Conservation (phyloP, 768 basidiomycete genomes). For the Xanthoconium purpureum region DNA sequence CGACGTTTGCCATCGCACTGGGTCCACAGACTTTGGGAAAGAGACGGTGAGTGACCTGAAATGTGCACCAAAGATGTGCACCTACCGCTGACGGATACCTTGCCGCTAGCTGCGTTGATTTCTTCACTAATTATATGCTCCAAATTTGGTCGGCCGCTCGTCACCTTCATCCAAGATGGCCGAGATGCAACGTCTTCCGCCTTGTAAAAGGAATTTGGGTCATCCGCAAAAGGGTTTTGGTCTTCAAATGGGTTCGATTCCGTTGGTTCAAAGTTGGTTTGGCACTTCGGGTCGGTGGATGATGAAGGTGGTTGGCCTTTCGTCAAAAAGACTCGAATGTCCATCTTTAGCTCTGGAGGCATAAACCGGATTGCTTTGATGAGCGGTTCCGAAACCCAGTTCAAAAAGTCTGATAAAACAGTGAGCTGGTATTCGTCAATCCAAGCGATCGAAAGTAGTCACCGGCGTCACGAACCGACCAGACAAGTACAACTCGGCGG, state of each 20-base stretch:
- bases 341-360: constrained; percentile 14
- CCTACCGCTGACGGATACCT: constrained; percentile 45
- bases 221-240: background rate
- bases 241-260: background rate
- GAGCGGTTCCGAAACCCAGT: constrained; percentile 13
- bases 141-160: constrained; percentile 42
- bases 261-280: constrained; percentile 2
- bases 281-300: background rate
- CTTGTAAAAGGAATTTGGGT: background rate
- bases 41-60: background rate
- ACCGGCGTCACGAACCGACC: constrained; percentile 42
- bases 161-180: constrained; percentile 21
- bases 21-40: constrained; percentile 37
- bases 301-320: background rate
- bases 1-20: constrained; percentile 32
- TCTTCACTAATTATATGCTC: constrained; percentile 34
- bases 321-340: constrained; percentile 18
- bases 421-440: background rate
- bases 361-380: constrained; percentile 11
- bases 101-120: constrained; percentile 29
- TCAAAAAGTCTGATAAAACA: constrained; percentile 9
- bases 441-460: constrained; percentile 1
- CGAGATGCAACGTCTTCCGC: background rate
- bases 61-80: background rate
- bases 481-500: constrained; percentile 39